These are phyloP conservation scores for Powellomyces hirtus DNA, from an alignment of 192 early-diverging fungal species.

Conservation along the genomic window DNA sequence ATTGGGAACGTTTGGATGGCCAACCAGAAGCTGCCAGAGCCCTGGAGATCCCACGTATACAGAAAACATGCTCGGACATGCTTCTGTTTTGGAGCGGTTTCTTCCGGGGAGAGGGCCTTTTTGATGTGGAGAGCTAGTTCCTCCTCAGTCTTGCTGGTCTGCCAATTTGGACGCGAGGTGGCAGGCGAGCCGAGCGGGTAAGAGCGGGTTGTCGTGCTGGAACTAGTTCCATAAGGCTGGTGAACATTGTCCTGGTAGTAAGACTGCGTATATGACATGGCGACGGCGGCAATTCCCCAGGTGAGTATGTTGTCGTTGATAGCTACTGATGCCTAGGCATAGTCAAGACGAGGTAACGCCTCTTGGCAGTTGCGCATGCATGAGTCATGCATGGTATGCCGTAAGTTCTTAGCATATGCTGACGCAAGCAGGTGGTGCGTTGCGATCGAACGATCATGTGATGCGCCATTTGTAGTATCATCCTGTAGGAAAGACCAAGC, in stretches of 20 bases:
- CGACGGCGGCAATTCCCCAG: no score
- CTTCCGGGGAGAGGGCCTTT: slow-evolving; percentile 86
- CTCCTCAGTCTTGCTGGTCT: slow-evolving; percentile 55
- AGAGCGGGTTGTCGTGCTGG: slow-evolving; percentile 3
- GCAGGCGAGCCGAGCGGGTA: slow-evolving; percentile 10
- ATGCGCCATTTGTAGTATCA: no score
- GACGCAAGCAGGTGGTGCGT: no score
- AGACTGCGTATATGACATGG: background rate
- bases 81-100: slow-evolving; percentile 96
- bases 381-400: no score
- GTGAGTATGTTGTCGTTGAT: no score
- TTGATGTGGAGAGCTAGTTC: slow-evolving; percentile 84
- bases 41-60: slow-evolving; percentile 92
- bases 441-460: no score
- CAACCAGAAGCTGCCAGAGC: slow-evolving; percentile 80
- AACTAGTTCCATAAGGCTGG: slow-evolving; percentile 2
- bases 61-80: slow-evolving; percentile 89
- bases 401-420: no score
- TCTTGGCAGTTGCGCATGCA: no score
- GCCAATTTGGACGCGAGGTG: slow-evolving; percentile 12
- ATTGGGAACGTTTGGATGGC: slow-evolving; percentile 85
- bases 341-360: no score
- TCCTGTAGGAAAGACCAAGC: no score
- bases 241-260: slow-evolving; percentile 2
- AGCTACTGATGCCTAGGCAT: no score